Base-by-base conservation (phyloP, 2,329 filamentous ascomycete genomes). In the Colletotrichum sp. region DNA sequence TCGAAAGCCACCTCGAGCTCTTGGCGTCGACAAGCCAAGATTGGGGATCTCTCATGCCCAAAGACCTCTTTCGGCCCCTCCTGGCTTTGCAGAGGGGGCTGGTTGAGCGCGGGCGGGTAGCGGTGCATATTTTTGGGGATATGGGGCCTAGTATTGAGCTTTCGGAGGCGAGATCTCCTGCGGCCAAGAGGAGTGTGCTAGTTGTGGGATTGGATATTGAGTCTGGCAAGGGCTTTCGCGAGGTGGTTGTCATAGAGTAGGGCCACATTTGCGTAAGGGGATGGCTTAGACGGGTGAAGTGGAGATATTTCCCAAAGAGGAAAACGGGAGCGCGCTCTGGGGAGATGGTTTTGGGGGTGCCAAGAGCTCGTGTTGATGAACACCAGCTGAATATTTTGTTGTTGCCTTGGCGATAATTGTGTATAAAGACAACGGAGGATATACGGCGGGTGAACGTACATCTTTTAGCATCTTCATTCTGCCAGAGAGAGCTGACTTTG, bases 351-450 rank as follows among this genome's bases (percentile, higher is more conserved):
- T 52, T 52, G 43, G 10, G 6, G n/a, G 4, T 13, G 43, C 43
- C 43, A 52, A 21, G n/a, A 52, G 43, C 43, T 52, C n/a, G n/a
- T 52, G n/a, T 52, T 52, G n/a, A 52, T 52, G 43, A 52, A 24
- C n/a, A 52, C 43, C 43, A 21, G 43, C n/a, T 52, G n/a, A n/a
- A 52, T 21, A 7, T 52, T 21, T 52, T 0, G 43, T 8, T 52
- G n/a, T 52, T 13, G n/a, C n/a, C 43, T 52, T 52, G 12, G n/a
- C 43, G n/a, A 4, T 13, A 24, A 21, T 21, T 6, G 2, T 13
- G 4, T 21, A 52, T 52, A 24, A 52, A 21, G n/a, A 52, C 43
- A 52, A 12, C 21, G n/a, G 10, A 52, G n/a, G 43, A 21, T 52
- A 13, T 13, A 21, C 6, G 8, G 10, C 4, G 43, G 8, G 13